Evolutionary conservation across 331 rosid genomes (phyloP), one percentile per base, ranked within the genome.

Genomic region (Malus hybrid): DNA sequence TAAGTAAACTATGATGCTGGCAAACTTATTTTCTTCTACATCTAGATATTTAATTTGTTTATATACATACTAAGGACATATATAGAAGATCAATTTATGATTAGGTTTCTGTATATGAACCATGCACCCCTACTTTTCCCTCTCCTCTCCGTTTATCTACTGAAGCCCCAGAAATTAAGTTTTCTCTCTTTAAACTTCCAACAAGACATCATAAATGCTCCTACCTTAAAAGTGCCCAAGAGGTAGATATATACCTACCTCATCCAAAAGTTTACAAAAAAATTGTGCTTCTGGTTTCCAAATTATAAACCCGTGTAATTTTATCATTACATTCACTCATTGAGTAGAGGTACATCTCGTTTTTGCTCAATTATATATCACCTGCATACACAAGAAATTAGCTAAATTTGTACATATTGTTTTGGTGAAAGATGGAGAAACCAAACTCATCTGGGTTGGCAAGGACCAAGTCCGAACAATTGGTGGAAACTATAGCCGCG

Each of bases 401-500:
- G 32, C 28, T 39, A 67, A 64, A 19, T 15, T 22, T 66, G 54
- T 24, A 22, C 39, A 15, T 28, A 36, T 44, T 46, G 13, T 32
- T 50, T 33, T 67, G 34, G 76, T 5, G 75, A 31, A 62, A 19
- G 11, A 87, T 88, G 93, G 93, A 90, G 78, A 83, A 86, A 73
- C 74, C 69, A 50, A 88, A 76, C 75, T 62, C 86, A 9, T 73
- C 77, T 3, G 77, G 84, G 28, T 63, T 95, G 66, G 87, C 70
- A 9, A 87, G 97, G 82, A 80, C 97, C 50, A 89, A 85, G 72
- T 95, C 99, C 18, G 99, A 92, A 28, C 93, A 95, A 62, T 57
- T 90, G 19, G 79, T 33, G 80, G 97, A 94, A 76, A 74, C 81
- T 10, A 67, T 67, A 75, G 73, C 67, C 0, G 81, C 86, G 1